Conservation (phyloP, 805 yeast genomes). For the Myxozyma nipponensis region DNA sequence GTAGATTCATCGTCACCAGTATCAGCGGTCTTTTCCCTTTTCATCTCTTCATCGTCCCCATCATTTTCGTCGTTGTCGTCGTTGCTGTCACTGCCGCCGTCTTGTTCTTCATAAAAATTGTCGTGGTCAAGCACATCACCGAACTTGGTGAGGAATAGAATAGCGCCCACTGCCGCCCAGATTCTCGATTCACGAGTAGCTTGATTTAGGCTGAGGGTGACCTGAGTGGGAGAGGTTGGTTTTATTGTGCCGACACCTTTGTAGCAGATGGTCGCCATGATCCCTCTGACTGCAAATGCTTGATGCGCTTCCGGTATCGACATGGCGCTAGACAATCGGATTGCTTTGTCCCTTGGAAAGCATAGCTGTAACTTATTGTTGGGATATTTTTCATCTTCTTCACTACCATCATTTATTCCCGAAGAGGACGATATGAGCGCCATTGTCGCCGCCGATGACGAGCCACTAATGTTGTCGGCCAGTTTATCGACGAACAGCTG, state of each 20-base stretch:
- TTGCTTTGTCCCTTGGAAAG: background rate
- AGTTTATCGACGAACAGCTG: slow-evolving; percentile 9
- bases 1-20: no score
- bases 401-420: background rate
- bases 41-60: no score
- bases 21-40: no score
- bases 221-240: background rate
- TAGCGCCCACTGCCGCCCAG: slow-evolving; percentile 18
- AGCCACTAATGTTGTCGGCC: background rate
- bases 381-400: background rate
- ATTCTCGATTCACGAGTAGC: background rate
- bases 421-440: background rate
- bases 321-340: background rate
- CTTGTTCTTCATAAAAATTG: background rate
- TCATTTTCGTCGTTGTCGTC: background rate
- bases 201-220: background rate
- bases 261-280: background rate
- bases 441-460: background rate
- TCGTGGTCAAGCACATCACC: slow-evolving; percentile 10
- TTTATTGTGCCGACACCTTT: background rate
- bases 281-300: background rate
- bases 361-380: no score
- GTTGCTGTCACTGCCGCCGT: background rate
- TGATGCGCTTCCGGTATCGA: background rate
- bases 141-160: slow-evolving; percentile 6